A percentile compares a stretch with the other conserved stretches of the same genome.
Evolutionary conservation across 352 stramenopile genomes (phyloP).

Genomic region (Globisporangium emineosum): DNA sequence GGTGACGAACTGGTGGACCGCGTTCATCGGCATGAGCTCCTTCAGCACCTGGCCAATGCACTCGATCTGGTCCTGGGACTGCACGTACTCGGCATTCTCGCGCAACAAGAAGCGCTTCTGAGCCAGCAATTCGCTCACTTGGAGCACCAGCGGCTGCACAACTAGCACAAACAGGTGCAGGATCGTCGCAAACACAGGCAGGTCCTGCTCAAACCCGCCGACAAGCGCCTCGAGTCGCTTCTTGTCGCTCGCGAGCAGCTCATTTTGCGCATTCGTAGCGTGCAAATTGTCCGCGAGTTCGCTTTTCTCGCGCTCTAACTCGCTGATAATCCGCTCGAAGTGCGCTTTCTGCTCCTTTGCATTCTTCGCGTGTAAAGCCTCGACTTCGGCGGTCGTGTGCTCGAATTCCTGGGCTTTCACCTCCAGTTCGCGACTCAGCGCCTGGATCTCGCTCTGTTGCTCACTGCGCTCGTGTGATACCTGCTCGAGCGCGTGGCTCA

Average conservation of each 20-base stretch:
- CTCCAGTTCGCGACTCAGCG: conserved; percentile 31
- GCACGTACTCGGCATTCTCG: conserved; percentile 46
- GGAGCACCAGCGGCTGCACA: conserved; percentile 52
- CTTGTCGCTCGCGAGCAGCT: conserved; percentile 17
- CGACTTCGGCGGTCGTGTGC: conserved; percentile 35
- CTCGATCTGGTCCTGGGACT: conserved; percentile 51
- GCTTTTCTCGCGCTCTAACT: conserved; percentile 41
- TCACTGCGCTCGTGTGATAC: conserved; percentile 22
- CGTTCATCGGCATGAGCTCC: conserved; percentile 40
- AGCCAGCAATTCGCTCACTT: conserved; percentile 57
- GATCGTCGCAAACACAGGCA: conserved; percentile 43
- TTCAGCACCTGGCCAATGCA: conserved; percentile 58
- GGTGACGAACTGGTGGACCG: conserved; percentile 10
- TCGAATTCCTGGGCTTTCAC: conserved; percentile 35
- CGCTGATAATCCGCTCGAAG: conserved; percentile 25
- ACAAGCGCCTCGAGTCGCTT: conserved; percentile 30
- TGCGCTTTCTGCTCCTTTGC: conserved; percentile 37
- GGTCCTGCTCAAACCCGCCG: conserved; percentile 34
- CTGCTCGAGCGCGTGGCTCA: conserved; percentile 24
- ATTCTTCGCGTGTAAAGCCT: conserved; percentile 35
- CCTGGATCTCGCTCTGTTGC: conserved; percentile 14
- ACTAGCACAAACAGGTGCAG: conserved; percentile 60
- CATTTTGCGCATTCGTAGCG: conserved; percentile 19
- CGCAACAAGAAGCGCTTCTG: conserved; percentile 55
- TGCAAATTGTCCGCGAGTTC: conserved; percentile 27